phyloP scores from a whole-genome alignment of 148 eudicot species.

The Nepenthes mirabilis region DNA sequence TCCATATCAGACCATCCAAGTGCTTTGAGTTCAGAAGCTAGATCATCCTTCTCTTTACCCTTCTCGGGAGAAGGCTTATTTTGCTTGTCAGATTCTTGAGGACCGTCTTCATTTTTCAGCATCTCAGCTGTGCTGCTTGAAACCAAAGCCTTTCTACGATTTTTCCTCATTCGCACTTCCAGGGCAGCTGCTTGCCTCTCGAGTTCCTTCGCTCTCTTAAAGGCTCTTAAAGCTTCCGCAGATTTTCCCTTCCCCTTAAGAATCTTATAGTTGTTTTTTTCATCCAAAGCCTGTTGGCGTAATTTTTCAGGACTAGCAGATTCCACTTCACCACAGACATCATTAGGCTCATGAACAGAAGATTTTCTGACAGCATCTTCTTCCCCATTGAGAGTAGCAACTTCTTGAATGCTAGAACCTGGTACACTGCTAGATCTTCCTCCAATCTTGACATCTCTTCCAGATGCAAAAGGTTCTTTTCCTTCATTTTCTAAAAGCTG shows the following conservation, averaged over 20 bases:
- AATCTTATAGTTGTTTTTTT: constrained; percentile 55
- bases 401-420: constrained; percentile 17
- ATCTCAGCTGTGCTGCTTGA: constrained; percentile 27
- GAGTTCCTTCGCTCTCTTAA: constrained; percentile 76
- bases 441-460: neutral
- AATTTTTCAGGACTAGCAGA: constrained; percentile 64
- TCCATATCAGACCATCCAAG: constrained; percentile 93
- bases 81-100: constrained; percentile 15
- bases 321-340: constrained; percentile 15
- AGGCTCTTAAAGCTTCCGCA: constrained; percentile 82
- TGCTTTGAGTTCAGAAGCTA: constrained; percentile 60
- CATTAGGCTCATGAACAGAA: constrained; percentile 18
- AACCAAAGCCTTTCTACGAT: constrained; percentile 49
- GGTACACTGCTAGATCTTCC: neutral
- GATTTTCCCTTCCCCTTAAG: constrained; percentile 75
- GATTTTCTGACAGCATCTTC: constrained; percentile 21
- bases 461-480: constrained; percentile 19
- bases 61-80: constrained; percentile 17
- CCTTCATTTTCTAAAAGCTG: constrained; percentile 44
- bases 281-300: constrained; percentile 73
- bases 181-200: constrained; percentile 81
- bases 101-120: constrained; percentile 20
- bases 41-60: constrained; percentile 59
- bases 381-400: constrained; percentile 19
- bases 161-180: constrained; percentile 62